Evolutionary conservation across 176 grass and related monocot species (phyloP), one percentile per base, ranked within the genome.

Genomic region (Phyllostachys edulis): DNA sequence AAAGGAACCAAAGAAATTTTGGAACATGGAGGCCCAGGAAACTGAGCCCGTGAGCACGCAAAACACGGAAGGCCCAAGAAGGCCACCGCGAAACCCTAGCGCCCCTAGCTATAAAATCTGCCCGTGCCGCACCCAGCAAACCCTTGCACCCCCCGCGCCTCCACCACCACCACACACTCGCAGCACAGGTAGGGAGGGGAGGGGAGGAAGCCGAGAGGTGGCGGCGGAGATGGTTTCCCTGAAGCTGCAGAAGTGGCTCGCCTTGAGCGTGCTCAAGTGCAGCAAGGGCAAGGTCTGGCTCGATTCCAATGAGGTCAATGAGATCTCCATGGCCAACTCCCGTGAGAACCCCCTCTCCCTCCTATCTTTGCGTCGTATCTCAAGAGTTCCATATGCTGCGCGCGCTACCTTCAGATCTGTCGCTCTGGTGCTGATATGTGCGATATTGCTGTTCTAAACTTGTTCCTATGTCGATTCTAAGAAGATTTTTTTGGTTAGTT

Each of bases 211-310:
- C 75, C 56, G 52, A 16, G 21, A 17, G 41, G 54, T 41, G n/a
- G 76, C 55, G 84, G 64, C 59, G 56, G 83, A 46, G 65, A 90
- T 93, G 91, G 91, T 93, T 54, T 86, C 91, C 59, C 77, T 93
- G 3, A 93, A 93, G 55, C 88, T 93, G 32, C 85, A 93, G 88
- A 93, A 93, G 91, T 76, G 88, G 49, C 85, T 93, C 13, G 38
- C 88, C 44, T 41, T 73, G n/a, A 90, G 88, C 88, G 88, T 93
- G 46, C 91, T 93, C 73, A 93, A n/a, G n/a, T 93, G 91, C 60
- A 85, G 91, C 18, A 93, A 90, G 78, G 88, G 91, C 45, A 93
- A 90, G 85, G 91, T 90, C 42, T 93, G 88, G 91, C 85, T 93
- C 16, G 91, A 93, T 75, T 88, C 91, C 60, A 90, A 93, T 90